phyloP scores from a whole-genome alignment of 164 flowering plant genomes.

The Chimonanthus salicifolius region DNA sequence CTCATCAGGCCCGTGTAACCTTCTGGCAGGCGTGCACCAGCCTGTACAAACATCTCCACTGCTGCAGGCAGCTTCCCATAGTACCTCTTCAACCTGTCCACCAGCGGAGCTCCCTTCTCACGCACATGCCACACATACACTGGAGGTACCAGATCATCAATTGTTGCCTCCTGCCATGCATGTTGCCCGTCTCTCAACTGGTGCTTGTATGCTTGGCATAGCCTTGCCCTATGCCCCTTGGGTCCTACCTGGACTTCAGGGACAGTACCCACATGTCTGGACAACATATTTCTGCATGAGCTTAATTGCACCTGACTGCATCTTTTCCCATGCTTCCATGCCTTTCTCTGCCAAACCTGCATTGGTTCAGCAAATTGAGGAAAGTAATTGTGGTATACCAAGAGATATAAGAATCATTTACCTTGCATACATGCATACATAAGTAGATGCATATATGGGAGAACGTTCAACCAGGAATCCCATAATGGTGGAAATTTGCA shows the following conservation, averaged over 20 bases:
- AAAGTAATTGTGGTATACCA: background rate
- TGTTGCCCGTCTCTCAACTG: constrained; percentile 62
- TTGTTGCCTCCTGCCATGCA: constrained; percentile 56
- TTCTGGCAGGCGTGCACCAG: constrained; percentile 42
- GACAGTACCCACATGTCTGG: constrained; percentile 54
- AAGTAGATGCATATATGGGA: no score
- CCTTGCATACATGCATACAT: no score
- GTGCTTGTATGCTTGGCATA: constrained; percentile 50
- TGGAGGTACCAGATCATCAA: constrained; percentile 52
- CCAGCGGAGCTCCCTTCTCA: constrained; percentile 19
- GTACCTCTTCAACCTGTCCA: constrained; percentile 39
- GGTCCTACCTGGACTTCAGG: constrained; percentile 59
- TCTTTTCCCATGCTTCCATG: constrained; percentile 46
- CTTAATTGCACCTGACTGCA: constrained; percentile 35
- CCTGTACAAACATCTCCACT: constrained; percentile 50
- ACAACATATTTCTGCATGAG: constrained; percentile 49
- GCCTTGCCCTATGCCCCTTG: constrained; percentile 48
- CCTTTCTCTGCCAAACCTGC: constrained; percentile 45
- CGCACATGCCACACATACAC: constrained; percentile 52
- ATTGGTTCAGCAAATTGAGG: background rate
- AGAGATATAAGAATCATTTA: background rate
- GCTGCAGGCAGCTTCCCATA: constrained; percentile 54
- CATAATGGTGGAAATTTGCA: background rate
- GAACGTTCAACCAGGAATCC: no score
- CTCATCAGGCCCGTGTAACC: constrained; percentile 32